Conservation (phyloP, 192 early-diverging fungal genomes). For the Backusella luteola region DNA sequence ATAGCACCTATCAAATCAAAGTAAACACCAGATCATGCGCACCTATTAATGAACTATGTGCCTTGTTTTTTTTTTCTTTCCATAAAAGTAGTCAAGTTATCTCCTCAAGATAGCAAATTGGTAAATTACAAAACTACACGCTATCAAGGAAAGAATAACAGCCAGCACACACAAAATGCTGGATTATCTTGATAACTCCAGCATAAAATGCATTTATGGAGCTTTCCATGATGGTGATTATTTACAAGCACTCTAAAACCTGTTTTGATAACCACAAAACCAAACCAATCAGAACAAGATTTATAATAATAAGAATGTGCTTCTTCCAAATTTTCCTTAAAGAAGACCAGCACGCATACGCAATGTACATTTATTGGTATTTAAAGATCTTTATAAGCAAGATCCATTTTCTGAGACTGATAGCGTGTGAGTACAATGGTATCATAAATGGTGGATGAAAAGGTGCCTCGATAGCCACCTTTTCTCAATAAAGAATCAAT, state of each 20-base stretch:
- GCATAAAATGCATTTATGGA: neutral
- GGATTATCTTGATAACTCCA: neutral
- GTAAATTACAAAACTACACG: no score
- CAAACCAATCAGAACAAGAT: neutral
- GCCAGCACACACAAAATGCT: neutral
- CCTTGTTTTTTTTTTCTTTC: neutral
- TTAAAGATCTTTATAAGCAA: neutral
- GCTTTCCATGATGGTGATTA: neutral
- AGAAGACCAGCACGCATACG: no score
- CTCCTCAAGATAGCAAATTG: no score
- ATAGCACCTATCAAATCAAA: neutral
- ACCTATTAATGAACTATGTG: neutral
- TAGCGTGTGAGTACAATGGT: conserved; percentile 80
- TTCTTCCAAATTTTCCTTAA: neutral
- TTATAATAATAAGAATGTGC: neutral
- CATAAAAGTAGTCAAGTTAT: neutral
- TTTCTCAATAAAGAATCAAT: conserved; percentile 88
- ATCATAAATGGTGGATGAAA: conserved; percentile 58
- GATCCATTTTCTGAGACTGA: conserved; percentile 67
- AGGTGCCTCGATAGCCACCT: conserved; percentile 67
- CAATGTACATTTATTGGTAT: neutral
- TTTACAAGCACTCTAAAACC: neutral
- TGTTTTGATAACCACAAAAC: no score
- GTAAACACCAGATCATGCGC: neutral
- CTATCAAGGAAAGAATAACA: neutral